Conservation (phyloP, 2,329 filamentous ascomycete genomes). For the Paecilomyces sp. region DNA sequence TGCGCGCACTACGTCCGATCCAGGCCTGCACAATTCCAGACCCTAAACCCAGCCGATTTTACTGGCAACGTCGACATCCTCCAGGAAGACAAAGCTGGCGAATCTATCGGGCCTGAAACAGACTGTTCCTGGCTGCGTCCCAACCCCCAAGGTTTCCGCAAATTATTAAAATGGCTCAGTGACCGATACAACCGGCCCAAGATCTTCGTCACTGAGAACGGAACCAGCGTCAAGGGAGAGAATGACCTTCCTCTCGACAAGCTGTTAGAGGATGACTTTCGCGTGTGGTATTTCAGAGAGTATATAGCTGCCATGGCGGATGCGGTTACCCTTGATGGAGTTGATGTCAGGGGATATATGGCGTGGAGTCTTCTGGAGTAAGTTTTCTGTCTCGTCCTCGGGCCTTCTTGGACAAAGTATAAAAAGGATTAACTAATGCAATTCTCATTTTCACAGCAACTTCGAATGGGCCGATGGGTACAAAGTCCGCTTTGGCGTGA, state of each 20-base stretch:
- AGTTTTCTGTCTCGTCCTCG: slow-evolving; percentile 21
- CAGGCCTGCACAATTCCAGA: slow-evolving; percentile 43
- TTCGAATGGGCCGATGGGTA: slow-evolving; percentile 93
- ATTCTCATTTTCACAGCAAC: slow-evolving; percentile 45
- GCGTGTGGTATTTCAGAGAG: slow-evolving; percentile 68
- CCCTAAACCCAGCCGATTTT: slow-evolving; percentile 58
- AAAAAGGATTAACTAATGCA: no score
- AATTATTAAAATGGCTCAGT: slow-evolving; percentile 69
- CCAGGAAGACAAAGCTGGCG: slow-evolving; percentile 63
- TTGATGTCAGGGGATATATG: slow-evolving; percentile 72
- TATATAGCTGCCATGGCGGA: slow-evolving; percentile 73
- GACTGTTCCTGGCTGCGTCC: slow-evolving; percentile 76
- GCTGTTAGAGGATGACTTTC: slow-evolving; percentile 75
- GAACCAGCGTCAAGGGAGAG: slow-evolving; percentile 76
- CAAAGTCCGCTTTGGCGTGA: slow-evolving; percentile 77
- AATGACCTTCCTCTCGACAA: slow-evolving; percentile 64
- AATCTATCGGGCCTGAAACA: slow-evolving; percentile 72
- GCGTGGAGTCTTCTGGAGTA: slow-evolving; percentile 83
- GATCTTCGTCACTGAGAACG: slow-evolving; percentile 87
- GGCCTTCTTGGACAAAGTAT: no score
- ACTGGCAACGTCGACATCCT: slow-evolving; percentile 68
- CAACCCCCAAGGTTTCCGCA: slow-evolving; percentile 67
- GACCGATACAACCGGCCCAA: slow-evolving; percentile 67
- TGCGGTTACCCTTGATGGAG: slow-evolving; percentile 64
- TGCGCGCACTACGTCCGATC: slow-evolving; percentile 81